A percentile compares a stretch with the other conserved stretches of the same genome.
Evolutionary conservation across 768 basidiomycete species (phyloP).

Genomic region (Trametes gibbosa): DNA sequence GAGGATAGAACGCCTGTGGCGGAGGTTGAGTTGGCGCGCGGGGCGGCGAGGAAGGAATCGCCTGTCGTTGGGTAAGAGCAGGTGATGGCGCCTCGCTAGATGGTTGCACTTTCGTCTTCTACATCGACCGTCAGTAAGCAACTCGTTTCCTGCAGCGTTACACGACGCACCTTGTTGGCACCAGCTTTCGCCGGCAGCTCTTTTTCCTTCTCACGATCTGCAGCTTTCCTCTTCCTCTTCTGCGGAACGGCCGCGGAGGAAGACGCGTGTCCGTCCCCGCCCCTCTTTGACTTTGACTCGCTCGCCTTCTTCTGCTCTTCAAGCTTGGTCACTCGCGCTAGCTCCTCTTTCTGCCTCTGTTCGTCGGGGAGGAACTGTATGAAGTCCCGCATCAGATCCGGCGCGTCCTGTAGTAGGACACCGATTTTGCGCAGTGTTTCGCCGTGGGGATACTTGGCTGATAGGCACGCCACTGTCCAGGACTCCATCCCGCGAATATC

Average conservation of each 20-base stretch:
- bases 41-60: constrained; percentile 29
- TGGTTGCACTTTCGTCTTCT: constrained; percentile 29
- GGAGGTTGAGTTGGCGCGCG: constrained; percentile 21
- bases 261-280: constrained; percentile 33
- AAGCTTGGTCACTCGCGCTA: constrained; percentile 24
- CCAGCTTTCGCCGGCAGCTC: constrained; percentile 24
- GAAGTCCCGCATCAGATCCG: constrained; percentile 72
- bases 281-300: constrained; percentile 38
- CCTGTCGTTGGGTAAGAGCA: constrained; percentile 27
- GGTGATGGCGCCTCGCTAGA: constrained; percentile 28
- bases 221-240: constrained; percentile 67
- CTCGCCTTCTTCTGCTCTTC: constrained; percentile 21
- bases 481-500: constrained; percentile 38
- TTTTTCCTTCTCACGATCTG: constrained; percentile 42
- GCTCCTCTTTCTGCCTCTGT: constrained; percentile 22
- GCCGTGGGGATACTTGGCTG: constrained; percentile 37
- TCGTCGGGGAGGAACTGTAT: constrained; percentile 66
- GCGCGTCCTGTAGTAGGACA: constrained; percentile 69
- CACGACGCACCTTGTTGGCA: constrained; percentile 29
- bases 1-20: constrained; percentile 13
- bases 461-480: constrained; percentile 16
- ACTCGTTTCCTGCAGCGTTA: too few species aligned
- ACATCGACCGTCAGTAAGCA: not conserved
- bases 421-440: constrained; percentile 71
- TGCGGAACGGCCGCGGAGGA: constrained; percentile 47